Evolutionary conservation across 2,329 filamentous ascomycete species (phyloP).

Genomic region (Diaporthe helianthi): DNA sequence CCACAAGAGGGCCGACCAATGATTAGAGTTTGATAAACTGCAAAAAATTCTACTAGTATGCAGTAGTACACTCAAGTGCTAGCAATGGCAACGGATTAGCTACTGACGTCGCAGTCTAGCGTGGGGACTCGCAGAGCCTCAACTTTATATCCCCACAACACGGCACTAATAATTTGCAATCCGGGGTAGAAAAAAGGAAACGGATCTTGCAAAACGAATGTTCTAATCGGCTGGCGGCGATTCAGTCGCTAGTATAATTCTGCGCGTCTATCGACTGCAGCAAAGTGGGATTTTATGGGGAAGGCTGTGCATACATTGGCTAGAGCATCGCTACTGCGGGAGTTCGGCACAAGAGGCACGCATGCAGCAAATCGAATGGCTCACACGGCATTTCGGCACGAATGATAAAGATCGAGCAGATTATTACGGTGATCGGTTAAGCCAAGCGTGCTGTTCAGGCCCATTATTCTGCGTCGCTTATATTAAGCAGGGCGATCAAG

Average conservation of each 20-base stretch:
- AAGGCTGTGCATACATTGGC: slow-evolving; percentile 6
- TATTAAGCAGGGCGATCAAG: background rate
- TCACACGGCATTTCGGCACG: slow-evolving; percentile 1
- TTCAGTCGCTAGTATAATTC: background rate
- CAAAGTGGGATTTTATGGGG: slow-evolving; percentile 9
- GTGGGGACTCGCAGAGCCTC: background rate
- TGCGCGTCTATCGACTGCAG: background rate
- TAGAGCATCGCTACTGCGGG: background rate
- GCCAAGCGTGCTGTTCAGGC: background rate
- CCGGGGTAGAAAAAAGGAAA: background rate
- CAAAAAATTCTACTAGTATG: accelerated
- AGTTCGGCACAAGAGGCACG: slow-evolving; percentile 2
- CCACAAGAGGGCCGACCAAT: too few relatives aligned
- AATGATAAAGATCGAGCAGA: background rate
- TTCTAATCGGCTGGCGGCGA: background rate
- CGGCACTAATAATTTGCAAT: background rate
- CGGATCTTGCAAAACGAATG: too few relatives aligned
- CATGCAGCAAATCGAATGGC: background rate
- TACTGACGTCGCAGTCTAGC: background rate
- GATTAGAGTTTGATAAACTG: background rate
- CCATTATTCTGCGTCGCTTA: background rate
- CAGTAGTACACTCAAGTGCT: accelerated
- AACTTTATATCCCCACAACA: background rate
- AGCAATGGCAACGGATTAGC: background rate
- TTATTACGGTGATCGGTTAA: background rate